Evolutionary conservation across 352 stramenopile species (phyloP), one percentile per base, ranked within the genome.

Genomic region (Phytophthora meadii): DNA sequence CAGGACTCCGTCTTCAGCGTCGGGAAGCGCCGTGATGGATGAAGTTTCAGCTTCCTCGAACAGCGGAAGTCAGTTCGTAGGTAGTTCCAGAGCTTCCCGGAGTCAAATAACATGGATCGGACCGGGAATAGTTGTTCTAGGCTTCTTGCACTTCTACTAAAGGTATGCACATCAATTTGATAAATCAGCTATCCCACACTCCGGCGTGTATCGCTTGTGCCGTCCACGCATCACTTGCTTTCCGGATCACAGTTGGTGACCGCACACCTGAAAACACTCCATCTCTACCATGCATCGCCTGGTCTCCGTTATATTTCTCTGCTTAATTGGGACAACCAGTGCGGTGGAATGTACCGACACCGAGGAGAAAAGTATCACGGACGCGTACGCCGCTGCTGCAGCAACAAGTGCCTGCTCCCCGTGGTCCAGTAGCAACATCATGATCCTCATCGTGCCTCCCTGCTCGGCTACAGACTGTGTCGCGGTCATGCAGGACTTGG

Each of bases 391-490:
- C 5, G 37, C 52, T 1, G 25, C 65, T 17, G 65, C 58, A 17
- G 19, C 47, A 27, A 61, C 66, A 2, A 57, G 45, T 19, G 54
- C 49, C 5, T 74, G 66, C 22, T 49, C 42, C 0, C 24, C 37
- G 5, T 70, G 70, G 44, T 58, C 66, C 39, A 32, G 65, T 14
- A 65, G 30, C 3, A 50, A 54, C 55, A 34, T 54, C 19, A 48
- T 64, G 39, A 51, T 72, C 50, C 60, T 34, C 46, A 65, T 75
- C 56, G 44, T 44, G 5, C 65, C 61, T 17, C 61, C 62, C 2
- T 75, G 67, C 32, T 65, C 67, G 2, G 61, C 67, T 4, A 72
- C 55, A 0, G 52, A 30, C 12, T 75, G 67, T 24, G 25, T 70
- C n/a, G 46, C 24, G 0, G 51, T 62, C 25, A 25, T 72, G 34